Base-by-base conservation (phyloP, 2,329 filamentous ascomycete genomes). In the Alternaria rosae region DNA sequence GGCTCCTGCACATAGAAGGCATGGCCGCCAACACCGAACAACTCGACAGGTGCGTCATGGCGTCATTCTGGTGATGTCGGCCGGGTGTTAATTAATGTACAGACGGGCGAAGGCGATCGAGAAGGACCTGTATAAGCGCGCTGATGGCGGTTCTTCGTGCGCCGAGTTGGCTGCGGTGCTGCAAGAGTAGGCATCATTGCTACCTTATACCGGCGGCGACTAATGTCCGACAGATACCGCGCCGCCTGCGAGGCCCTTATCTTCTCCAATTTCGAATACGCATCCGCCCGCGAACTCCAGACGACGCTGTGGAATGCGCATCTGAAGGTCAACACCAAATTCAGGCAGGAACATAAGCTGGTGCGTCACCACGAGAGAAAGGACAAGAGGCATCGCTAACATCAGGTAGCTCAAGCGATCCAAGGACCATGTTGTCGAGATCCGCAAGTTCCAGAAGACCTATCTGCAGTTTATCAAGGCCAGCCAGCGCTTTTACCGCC, bases 381-480 rank as follows among this genome's bases (percentile, higher is more conserved):
- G 50, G 4, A 21, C 23, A 17, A 26, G 25, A 3, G 11, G 44
- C 38, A 28, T 15, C 32, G 47, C 64, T 72, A 53, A 72, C 28
- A 41, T 17, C 9, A 15, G 30, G 20, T 60, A 80, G 85, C 78
- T 86, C 81, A 78, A 73, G 64, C 73, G 85, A 68, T 80, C 80
- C 59, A 85, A 84, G 69, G 85, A 85, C 71, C 84, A 83, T 70
- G 82, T 84, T 58, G 87, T 89, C 47, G 86, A 88, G 79, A 88
- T 88, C 72, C 88, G 94, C 66, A 95, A 93, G 79, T 83, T 94
- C 53, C 90, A 92, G 77, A 94, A 92, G 80, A 86, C 90, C 66
- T 98, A 96, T 78, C 84, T 90, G 59, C 87, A 88, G 69, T 98
- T 97, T 78, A 88, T 98, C 70, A 96, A 94, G 80, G 90, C 90